phyloP scores from a whole-genome alignment of 192 early-diverging fungal species.

The Phycomyces nitens region DNA sequence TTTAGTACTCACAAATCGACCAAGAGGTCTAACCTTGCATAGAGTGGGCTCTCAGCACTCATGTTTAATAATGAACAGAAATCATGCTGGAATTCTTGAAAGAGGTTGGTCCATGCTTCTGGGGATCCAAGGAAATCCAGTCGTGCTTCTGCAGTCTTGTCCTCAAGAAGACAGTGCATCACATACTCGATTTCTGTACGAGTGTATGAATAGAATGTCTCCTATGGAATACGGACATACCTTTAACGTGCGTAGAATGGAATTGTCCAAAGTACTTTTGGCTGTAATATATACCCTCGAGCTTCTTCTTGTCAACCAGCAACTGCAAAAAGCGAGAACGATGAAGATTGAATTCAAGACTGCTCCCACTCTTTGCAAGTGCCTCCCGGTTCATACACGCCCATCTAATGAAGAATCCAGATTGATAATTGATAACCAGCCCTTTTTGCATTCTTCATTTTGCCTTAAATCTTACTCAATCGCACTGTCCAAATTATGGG shows the following conservation, averaged over 20 bases:
- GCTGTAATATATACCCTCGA: constrained; percentile 76
- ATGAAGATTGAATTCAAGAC: constrained; percentile 89
- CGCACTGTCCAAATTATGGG: constrained; percentile 58
- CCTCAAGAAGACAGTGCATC: too few species aligned
- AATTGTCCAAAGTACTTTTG: constrained; percentile 66
- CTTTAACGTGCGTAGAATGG: constrained; percentile 56
- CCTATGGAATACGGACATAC: constrained; percentile 31
- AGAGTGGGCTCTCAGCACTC: constrained; percentile 70
- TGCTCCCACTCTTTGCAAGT: constrained; percentile 53
- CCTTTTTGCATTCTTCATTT: neutral
- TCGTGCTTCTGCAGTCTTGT: too few species aligned
- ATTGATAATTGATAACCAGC: neutral
- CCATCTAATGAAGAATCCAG: constrained; percentile 56
- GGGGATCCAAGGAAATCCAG: constrained; percentile 43
- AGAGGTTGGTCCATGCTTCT: constrained; percentile 50
- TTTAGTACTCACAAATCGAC: too few species aligned
- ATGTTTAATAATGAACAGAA: constrained; percentile 76
- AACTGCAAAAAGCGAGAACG: constrained; percentile 77
- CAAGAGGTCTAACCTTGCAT: constrained; percentile 58
- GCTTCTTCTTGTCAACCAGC: constrained; percentile 22
- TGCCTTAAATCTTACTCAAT: constrained; percentile 42
- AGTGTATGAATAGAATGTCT: neutral
- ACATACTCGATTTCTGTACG: constrained; percentile 44
- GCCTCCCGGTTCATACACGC: constrained; percentile 51
- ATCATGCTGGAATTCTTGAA: constrained; percentile 67